Conservation (phyloP, 805 yeast genomes). For the Metschnikowia santaceciliae region DNA sequence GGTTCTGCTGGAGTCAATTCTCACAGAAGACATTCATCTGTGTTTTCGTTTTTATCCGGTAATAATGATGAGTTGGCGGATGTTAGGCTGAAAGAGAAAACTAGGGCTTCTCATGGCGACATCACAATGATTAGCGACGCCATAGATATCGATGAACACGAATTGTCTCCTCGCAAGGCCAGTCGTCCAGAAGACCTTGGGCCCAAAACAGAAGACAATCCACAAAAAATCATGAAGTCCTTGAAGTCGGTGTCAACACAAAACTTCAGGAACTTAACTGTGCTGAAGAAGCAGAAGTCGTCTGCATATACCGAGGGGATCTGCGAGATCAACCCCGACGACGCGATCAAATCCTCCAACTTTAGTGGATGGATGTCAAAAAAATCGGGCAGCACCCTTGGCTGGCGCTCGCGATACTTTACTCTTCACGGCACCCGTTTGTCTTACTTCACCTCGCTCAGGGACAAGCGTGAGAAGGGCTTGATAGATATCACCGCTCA, state of each 20-base stretch:
- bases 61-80: constrained; percentile 21
- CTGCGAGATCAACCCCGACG: constrained; percentile 65
- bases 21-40: constrained; percentile 60
- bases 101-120: constrained; percentile 7
- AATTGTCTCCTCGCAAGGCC: constrained; percentile 35
- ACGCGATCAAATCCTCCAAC: constrained; percentile 71
- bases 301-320: constrained; percentile 89
- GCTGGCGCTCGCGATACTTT: constrained; percentile 87
- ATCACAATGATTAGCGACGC: constrained; percentile 13
- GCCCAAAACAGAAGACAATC: constrained; percentile 23
- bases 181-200: constrained; percentile 23
- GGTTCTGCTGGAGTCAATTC: constrained; percentile 27
- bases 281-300: constrained; percentile 57
- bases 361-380: constrained; percentile 96
- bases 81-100: neutral
- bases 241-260: constrained; percentile 53
- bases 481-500: constrained; percentile 94
- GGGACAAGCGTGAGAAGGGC: constrained; percentile 85
- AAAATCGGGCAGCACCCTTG: constrained; percentile 70
- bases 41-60: constrained; percentile 48
- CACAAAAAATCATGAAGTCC: constrained; percentile 40
- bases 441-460: constrained; percentile 76
- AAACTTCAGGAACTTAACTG: constrained; percentile 42
- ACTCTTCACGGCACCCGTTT: constrained; percentile 89
- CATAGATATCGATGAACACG: constrained; percentile 31